A percentile compares a stretch with the other conserved stretches of the same genome.
phyloP scores from a whole-genome alignment of 768 basidiomycete species.

The Cytidiella melzeri region DNA sequence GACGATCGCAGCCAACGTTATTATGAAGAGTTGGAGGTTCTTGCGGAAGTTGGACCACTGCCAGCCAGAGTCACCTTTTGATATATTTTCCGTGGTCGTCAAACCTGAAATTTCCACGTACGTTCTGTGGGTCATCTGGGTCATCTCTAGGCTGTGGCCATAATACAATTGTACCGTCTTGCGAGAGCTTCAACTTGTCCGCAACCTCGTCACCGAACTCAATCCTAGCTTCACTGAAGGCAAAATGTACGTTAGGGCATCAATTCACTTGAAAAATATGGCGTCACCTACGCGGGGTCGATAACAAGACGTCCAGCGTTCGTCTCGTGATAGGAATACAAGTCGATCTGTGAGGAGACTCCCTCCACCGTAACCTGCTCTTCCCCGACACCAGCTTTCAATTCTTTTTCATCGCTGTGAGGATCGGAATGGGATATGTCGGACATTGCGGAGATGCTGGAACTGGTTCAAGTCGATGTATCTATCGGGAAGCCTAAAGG shows the following conservation, averaged over 20 bases:
- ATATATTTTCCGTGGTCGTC: no score
- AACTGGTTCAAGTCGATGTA: no score
- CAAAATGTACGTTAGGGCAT: neutral
- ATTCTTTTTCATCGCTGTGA: neutral
- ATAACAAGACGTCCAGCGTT: slow-evolving; percentile 55
- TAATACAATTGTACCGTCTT: slow-evolving; percentile 52
- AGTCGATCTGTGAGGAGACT: slow-evolving; percentile 24
- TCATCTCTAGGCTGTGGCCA: slow-evolving; percentile 68
- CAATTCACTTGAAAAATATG: neutral
- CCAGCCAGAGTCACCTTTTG: no score
- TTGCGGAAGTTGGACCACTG: slow-evolving; percentile 52
- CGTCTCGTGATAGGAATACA: slow-evolving; percentile 42
- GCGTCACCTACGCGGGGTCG: slow-evolving; percentile 47
- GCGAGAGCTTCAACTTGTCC: slow-evolving; percentile 47
- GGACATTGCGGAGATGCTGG: neutral
- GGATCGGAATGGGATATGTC: neutral
- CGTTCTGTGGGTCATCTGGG: slow-evolving; percentile 59
- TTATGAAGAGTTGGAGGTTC: slow-evolving; percentile 48
- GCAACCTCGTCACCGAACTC: slow-evolving; percentile 57
- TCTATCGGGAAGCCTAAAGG: no score
- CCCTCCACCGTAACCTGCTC: neutral
- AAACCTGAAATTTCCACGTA: no score
- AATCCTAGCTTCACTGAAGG: slow-evolving; percentile 48
- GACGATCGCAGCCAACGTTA: slow-evolving; percentile 58
- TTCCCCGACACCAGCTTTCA: neutral